phyloP scores from a whole-genome alignment of 2,329 filamentous ascomycete species.

The Didymella lethalis region DNA sequence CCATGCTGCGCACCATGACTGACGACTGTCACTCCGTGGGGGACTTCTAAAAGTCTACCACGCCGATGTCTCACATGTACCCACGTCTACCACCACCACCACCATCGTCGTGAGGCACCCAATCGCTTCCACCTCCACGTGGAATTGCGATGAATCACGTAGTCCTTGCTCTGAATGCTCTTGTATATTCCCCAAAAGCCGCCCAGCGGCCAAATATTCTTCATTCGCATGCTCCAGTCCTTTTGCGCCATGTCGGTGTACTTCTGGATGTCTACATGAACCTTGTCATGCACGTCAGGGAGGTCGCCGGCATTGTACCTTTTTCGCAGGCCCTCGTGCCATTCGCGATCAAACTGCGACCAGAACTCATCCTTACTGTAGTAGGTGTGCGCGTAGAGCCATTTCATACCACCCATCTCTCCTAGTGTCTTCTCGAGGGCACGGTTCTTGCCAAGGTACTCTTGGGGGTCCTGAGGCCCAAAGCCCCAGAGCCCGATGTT shows the following conservation, averaged over 20 bases:
- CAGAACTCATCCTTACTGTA: conserved; percentile 75
- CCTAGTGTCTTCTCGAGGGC: conserved; percentile 67
- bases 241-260: conserved; percentile 37
- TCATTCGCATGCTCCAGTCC: conserved; percentile 35
- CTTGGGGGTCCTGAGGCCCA: conserved; percentile 58
- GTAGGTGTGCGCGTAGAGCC: conserved; percentile 74
- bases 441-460: conserved; percentile 64
- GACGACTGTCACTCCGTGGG: not conserved
- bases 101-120: conserved; percentile 15
- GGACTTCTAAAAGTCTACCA: not conserved
- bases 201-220: conserved; percentile 48
- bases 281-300: conserved; percentile 73
- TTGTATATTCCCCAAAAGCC: conserved; percentile 51
- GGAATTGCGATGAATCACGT: conserved; percentile 44
- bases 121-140: conserved; percentile 42
- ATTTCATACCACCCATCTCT: conserved; percentile 71
- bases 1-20: not conserved
- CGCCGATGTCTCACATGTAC: conserved; percentile 1
- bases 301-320: conserved; percentile 68
- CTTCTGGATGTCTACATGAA: conserved; percentile 57
- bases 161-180: conserved; percentile 50
- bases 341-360: conserved; percentile 66
- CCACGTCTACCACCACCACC: conserved; percentile 18
- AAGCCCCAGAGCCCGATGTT: conserved; percentile 79
- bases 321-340: conserved; percentile 65